phyloP scores from a whole-genome alignment of 768 basidiomycete species.

The Phylloporus sp. region DNA sequence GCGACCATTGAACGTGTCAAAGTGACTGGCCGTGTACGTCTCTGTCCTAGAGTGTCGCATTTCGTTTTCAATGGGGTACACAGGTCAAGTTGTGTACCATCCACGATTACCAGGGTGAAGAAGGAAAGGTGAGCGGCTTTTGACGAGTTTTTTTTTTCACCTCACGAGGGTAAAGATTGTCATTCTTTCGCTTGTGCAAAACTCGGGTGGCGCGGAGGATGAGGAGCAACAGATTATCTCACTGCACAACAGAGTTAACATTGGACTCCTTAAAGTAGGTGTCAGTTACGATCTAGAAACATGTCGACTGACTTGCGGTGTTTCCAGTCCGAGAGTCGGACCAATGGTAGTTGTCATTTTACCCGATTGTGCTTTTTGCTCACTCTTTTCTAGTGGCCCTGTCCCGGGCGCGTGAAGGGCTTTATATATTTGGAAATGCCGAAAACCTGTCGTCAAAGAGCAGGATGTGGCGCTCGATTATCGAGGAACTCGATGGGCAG shows the following conservation, averaged over 20 bases:
- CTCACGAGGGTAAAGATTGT: constrained; percentile 44
- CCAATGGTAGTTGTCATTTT: constrained; percentile 39
- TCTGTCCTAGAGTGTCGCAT: neutral
- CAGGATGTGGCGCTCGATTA: constrained; percentile 53
- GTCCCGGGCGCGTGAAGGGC: constrained; percentile 69
- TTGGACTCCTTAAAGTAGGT: constrained; percentile 71
- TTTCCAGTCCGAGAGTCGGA: constrained; percentile 50
- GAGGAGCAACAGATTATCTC: constrained; percentile 19
- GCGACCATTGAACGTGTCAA: constrained; percentile 42
- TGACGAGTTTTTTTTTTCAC: neutral
- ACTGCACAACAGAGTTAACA: constrained; percentile 33
- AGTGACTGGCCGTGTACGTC: constrained; percentile 49
- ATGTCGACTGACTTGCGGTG: neutral
- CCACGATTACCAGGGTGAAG: constrained; percentile 77
- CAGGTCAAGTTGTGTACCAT: constrained; percentile 70
- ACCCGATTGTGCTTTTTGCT: neutral
- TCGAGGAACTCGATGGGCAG: constrained; percentile 51
- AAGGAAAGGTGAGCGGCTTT: constrained; percentile 44
- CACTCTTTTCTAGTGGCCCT: constrained; percentile 51
- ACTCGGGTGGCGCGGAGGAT: constrained; percentile 49
- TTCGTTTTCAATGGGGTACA: neutral
- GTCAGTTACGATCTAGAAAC: neutral
- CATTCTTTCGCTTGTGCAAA: constrained; percentile 71
- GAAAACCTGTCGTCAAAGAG: constrained; percentile 47
- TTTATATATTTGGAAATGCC: constrained; percentile 71